Percentiles rank a stretch among this genome's conserved stretches.
phyloP scores from a whole-genome alignment of 2,329 filamentous ascomycete genomes.

The Microsporum ferrugineum region DNA sequence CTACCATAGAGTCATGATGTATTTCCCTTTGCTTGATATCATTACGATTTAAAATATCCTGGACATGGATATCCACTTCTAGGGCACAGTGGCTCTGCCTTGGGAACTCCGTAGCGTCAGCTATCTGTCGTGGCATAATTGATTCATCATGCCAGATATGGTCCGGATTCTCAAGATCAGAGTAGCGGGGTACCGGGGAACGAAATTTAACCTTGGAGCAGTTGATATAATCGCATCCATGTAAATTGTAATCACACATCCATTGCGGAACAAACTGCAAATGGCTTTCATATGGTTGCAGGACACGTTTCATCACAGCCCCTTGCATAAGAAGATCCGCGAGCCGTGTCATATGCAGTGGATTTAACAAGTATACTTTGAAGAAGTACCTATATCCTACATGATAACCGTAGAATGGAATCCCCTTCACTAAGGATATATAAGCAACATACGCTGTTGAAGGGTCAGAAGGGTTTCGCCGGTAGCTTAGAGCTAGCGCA shows the following conservation, averaged over 20 bases:
- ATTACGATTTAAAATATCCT: slow-evolving; percentile 73
- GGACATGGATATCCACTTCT: slow-evolving; percentile 79
- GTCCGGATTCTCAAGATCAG: slow-evolving; percentile 47
- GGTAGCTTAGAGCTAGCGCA: slow-evolving; percentile 75
- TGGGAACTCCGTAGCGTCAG: slow-evolving; percentile 53
- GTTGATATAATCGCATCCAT: slow-evolving; percentile 81
- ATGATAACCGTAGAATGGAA: slow-evolving; percentile 92
- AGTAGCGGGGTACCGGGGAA: slow-evolving; percentile 58
- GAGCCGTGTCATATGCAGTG: slow-evolving; percentile 72
- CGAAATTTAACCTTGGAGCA: slow-evolving; percentile 61
- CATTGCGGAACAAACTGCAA: slow-evolving; percentile 87
- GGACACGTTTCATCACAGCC: slow-evolving; percentile 65
- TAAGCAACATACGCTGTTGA: slow-evolving; percentile 71
- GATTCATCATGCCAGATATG: slow-evolving; percentile 74
- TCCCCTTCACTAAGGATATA: slow-evolving; percentile 80
- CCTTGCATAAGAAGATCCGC: slow-evolving; percentile 81
- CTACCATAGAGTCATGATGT: slow-evolving; percentile 80
- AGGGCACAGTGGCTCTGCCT: slow-evolving; percentile 78
- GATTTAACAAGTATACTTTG: slow-evolving; percentile 91
- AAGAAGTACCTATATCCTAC: slow-evolving; percentile 85
- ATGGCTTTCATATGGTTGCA: slow-evolving; percentile 92
- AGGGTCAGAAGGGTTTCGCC: slow-evolving; percentile 59
- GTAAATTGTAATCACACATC: slow-evolving; percentile 97
- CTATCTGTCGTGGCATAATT: slow-evolving; percentile 48
- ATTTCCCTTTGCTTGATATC: slow-evolving; percentile 64